phyloP scores from a whole-genome alignment of 139 green algal species.

The Ostreobium quekettii region DNA sequence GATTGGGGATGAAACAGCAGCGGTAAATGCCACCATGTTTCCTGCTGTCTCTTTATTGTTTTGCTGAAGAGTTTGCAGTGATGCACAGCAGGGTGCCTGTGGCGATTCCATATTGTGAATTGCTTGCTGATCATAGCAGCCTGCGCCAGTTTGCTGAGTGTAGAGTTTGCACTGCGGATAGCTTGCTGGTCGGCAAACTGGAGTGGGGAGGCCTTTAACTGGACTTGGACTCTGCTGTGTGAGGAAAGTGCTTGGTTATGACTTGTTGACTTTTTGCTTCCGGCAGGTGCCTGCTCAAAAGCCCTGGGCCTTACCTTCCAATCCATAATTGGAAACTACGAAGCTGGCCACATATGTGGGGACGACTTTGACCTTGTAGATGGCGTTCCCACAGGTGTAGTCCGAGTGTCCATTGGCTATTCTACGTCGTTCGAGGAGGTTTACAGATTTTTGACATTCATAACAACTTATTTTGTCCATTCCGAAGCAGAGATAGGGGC shows the following conservation, averaged over 20 bases:
- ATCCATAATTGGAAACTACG: slow-evolving; percentile 13
- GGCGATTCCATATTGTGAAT: no score
- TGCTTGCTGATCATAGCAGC: no score
- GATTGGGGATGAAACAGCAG: slow-evolving; percentile 26
- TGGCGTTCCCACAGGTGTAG: slow-evolving; percentile 56
- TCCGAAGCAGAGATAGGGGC: not conserved
- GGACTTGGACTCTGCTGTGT: slow-evolving; percentile 38
- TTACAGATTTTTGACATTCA: slow-evolving; percentile 25
- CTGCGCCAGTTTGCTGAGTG: not conserved
- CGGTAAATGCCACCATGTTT: no score
- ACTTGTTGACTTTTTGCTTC: slow-evolving; percentile 10
- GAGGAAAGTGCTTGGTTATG: no score
- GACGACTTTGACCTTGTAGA: slow-evolving; percentile 68
- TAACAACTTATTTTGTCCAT: slow-evolving; percentile 16
- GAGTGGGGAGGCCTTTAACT: slow-evolving; percentile 28
- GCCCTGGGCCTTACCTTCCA: not conserved
- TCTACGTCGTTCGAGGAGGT: slow-evolving; percentile 60
- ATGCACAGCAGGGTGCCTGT: no score
- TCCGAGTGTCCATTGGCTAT: slow-evolving; percentile 74
- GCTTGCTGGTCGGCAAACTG: not conserved
- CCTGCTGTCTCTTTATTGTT: no score
- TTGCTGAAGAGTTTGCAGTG: no score
- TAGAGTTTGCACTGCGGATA: not conserved
- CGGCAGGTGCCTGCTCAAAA: not conserved
- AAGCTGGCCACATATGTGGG: slow-evolving; percentile 73